These are phyloP conservation scores for Neonectria faginata DNA, from an alignment of 2,329 filamentous ascomycete species.

Conservation along the genomic window DNA sequence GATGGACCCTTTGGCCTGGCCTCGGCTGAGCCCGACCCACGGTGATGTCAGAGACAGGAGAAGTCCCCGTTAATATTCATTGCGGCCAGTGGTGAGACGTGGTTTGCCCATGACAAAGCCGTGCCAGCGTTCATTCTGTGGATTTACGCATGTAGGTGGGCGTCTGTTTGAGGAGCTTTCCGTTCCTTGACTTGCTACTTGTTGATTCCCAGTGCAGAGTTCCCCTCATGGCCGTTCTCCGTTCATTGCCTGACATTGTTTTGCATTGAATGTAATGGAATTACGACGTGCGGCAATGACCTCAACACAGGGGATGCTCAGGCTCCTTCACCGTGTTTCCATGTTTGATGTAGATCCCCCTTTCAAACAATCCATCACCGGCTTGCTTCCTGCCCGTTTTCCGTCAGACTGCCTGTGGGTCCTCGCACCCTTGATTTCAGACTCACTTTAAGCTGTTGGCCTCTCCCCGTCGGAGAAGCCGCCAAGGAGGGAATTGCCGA, in stretches of 20 bases:
- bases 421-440: not conserved
- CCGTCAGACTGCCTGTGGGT: not conserved
- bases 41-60: slow-evolving; percentile 9
- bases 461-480: slow-evolving; percentile 6
- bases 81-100: not conserved
- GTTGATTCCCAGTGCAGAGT: not conserved
- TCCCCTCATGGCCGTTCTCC: not conserved
- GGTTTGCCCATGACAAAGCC: not conserved
- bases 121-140: not conserved
- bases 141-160: not conserved
- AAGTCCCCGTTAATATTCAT: not conserved
- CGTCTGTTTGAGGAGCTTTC: not conserved
- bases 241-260: too few relatives aligned
- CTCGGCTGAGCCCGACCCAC: slow-evolving; percentile 17
- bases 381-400: not conserved
- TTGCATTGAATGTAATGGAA: not conserved
- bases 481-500: slow-evolving; percentile 12
- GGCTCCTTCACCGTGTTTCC: not conserved
- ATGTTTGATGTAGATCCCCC: not conserved
- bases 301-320: not conserved
- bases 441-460: not conserved
- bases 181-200: not conserved
- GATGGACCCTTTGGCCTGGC: slow-evolving; percentile 5
- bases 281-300: not conserved
- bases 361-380: slow-evolving; percentile 12